Base-by-base conservation (phyloP, 2,329 filamentous ascomycete genomes). In the Xylaria sp. region DNA sequence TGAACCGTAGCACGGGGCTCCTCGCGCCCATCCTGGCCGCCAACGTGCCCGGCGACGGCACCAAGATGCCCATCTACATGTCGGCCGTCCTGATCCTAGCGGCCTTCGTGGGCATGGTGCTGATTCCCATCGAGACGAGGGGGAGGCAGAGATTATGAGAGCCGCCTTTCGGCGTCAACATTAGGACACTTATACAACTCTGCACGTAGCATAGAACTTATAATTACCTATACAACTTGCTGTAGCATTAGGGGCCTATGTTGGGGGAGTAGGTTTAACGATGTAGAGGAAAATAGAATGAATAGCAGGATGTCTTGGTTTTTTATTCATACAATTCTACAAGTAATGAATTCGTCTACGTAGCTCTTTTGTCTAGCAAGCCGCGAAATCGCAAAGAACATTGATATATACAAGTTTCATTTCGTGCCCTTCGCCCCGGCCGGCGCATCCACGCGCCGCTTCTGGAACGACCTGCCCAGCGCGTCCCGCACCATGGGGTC, bases 401-500 rank as follows among this genome's bases (percentile, higher is more conserved):
- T 34, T 34, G 50, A 81, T 64, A 72, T 74, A 21, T 72, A n/a
- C n/a, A n/a, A n/a, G n/a, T n/a, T n/a, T n/a, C n/a, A n/a, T n/a
- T n/a, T n/a, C n/a, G n/a, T 82, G 5, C 81, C 82, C 59, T 70
- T 78, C 3, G 86, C 86, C 2, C 86, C 86, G 16, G 79, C 78
- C 1, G 86, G 86, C 13, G 81, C 86, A 65, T 86, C 84, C 13
- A 78, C 70, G 61, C 87, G 80, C 63, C 85, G 76, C 67, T 80
- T 85, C 69, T 83, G 80, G 52, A 92, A 74, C 22, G 86, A 85
- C 54, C 79, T 82, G 20, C 85, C 86, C 63, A 96, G 79, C 0
- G 92, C 92, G 71, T 91, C 87, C 63, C 87, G 82, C 7, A 97
- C 93, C 74, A 93, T 90, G 1, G 87, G 87, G 71, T 93, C 90